Evolutionary conservation across 2,329 filamentous ascomycete genomes (phyloP), one percentile per base, ranked within the genome.

Genomic region (Fusarium temperatum): DNA sequence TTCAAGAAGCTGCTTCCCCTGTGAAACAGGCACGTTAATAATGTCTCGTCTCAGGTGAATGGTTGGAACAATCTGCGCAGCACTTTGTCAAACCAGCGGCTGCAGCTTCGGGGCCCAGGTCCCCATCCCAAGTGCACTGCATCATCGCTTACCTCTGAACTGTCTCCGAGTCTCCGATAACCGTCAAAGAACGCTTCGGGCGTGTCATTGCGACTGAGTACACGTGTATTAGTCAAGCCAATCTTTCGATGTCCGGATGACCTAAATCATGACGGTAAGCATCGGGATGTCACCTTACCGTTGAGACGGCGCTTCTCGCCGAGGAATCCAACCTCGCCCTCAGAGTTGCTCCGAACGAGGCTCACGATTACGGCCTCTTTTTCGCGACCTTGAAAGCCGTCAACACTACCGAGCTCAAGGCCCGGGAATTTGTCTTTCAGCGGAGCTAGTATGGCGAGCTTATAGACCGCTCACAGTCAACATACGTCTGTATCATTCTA

Each of bases 131-230:
- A 65, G 67, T 47, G 48, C 44, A 56, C 50, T 48, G 47, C 59
- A 62, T 48, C 42, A 47, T 58, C 68, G 90, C 93, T 89, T 86
- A 97, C 93, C 89, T 91, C 83, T 92, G 91, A 63, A 98, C 94
- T 7, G 96, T 98, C 81, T 98, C 96, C 67, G 94, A 96, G 82
- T 99, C 96, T 50, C 96, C 96, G 78, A 98, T 92, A 24, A 99
- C 89, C 72, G 94, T 96, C 48, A 99, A 87, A 80, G 96, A 96
- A 76, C 96, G 90, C 84, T 93, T 96, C 11, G 96, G 94, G 75
- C 96, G 90, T 71, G 96, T 99, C 95, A 99, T 98, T 60, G 96
- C 96, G 77, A 98, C 95, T 97, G 94, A 91, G 93, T 77, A 60
- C 26, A 61, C 51, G 63, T 70, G 67, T 64, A 70, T 79, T 75